Evolutionary conservation across 2,329 filamentous ascomycete genomes (phyloP), one percentile per base, ranked within the genome.

Genomic region (Apiospora pterosperma): DNA sequence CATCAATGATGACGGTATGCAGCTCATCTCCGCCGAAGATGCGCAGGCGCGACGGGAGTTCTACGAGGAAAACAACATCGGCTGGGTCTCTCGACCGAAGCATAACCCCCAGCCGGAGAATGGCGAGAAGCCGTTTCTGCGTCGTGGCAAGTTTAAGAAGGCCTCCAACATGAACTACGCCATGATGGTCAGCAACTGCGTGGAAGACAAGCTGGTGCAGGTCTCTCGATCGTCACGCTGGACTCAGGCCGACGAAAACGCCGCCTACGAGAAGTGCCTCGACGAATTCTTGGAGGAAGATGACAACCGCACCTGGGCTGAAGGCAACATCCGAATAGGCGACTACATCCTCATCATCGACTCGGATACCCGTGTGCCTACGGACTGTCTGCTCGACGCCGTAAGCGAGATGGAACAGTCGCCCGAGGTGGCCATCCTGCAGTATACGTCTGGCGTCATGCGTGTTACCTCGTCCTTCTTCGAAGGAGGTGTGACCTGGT

Each of bases 271-370:
- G 75, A 77, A 82, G 71, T 83, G 86, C 66, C 82, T 94, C 48
- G 84, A 87, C 69, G 85, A 90, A 65, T 85, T 90, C 21, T 82
- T 94, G 41, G 84, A 88, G 59, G 86, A 89, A 60, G 83, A 91
- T 64, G 69, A 73, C 23, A 88, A 88, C 21, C 86, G 89, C 34
- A 90, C 90, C 34, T 92, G 90, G 90, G 92, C 92, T 21, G 92
- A 93, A 73, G 93, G 92, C 67, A 93, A 96, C 76, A 90, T 97
- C 70, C 91, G 92, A 62, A 82, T 96, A 25, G 93, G 93, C 64
- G 92, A 96, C 77, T 94, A 93, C 76, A 92, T 94, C 66, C 80
- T 92, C 36, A 80, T 94, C 66, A 91, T 93, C 73, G 90, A 93
- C 78, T 93, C 90, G 1, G 91, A 93, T 76, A 93, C 91, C 36